A percentile compares a stretch with the other conserved stretches of the same genome.
Evolutionary conservation across 2,329 filamentous ascomycete genomes (phyloP).

Genomic region (Dactylonectria estremocensis): DNA sequence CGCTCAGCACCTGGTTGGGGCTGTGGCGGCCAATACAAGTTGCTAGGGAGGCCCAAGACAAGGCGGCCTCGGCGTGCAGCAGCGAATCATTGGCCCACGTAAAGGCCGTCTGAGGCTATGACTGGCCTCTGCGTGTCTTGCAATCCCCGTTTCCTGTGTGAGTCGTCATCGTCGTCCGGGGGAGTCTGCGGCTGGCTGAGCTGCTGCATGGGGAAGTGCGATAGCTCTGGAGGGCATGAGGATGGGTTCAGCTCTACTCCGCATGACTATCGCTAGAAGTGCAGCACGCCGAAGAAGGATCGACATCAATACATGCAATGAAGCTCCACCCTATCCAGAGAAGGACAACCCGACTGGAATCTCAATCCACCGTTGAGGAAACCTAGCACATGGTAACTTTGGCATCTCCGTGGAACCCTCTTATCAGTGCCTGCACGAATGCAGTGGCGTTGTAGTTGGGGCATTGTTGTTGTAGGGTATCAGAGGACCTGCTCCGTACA

Average conservation of each 20-base stretch:
- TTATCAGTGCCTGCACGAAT: neutral
- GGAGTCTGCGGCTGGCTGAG: constrained; percentile 22
- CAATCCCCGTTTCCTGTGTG: constrained; percentile 1
- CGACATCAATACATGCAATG: neutral
- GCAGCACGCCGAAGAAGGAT: constrained; percentile 3
- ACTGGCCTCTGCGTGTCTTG: constrained; percentile 32
- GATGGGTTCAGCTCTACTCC: constrained; percentile 1
- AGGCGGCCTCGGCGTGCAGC: neutral
- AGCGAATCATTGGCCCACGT: constrained; percentile 46
- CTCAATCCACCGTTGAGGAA: neutral
- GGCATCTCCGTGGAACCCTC: neutral
- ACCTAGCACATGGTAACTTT: neutral
- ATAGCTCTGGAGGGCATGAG: neutral
- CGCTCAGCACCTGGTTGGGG: constrained; percentile 18
- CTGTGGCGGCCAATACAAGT: constrained; percentile 28
- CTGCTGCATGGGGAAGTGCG: constrained; percentile 16
- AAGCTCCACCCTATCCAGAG: constrained; percentile 3
- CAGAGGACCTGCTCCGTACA: neutral
- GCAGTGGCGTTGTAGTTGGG: neutral
- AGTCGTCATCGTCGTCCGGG: constrained; percentile 7
- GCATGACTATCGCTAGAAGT: neutral
- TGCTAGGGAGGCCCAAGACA: constrained; percentile 29
- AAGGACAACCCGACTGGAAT: neutral
- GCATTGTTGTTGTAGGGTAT: neutral
- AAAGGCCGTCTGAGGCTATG: constrained; percentile 35